Percentiles rank a stretch among this genome's conserved stretches.
Evolutionary conservation across 768 basidiomycete species (phyloP).

Genomic region (Xerocomellus chrysenteron): DNA sequence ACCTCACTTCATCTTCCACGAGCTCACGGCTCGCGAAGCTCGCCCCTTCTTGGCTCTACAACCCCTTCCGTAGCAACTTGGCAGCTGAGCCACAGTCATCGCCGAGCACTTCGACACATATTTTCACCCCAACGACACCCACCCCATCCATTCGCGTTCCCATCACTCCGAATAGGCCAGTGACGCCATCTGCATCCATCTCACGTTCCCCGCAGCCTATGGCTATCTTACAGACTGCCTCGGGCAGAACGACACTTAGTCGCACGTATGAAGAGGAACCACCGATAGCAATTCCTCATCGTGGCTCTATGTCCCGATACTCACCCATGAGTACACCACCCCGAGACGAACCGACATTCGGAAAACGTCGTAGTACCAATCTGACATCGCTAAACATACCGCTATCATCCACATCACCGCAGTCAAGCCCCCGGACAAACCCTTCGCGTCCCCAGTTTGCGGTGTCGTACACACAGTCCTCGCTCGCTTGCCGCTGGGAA

Average conservation of each 20-base stretch:
- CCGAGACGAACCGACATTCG: conserved; percentile 56
- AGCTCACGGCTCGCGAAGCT: conserved; percentile 53
- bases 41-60: conserved; percentile 77
- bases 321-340: conserved; percentile 72
- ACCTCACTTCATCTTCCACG: conserved; percentile 25
- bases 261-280: conserved; percentile 63
- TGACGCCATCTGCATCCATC: conserved; percentile 30
- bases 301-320: conserved; percentile 49
- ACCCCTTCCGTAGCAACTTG: conserved; percentile 61
- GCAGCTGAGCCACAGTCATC: conserved; percentile 54
- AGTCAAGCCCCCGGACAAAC: conserved; percentile 48
- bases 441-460: conserved; percentile 63
- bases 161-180: conserved; percentile 29
- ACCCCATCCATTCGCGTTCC: conserved; percentile 31
- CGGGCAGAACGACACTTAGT: conserved; percentile 45
- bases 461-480: conserved; percentile 61
- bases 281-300: conserved; percentile 38
- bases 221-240: conserved; percentile 38
- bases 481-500: conserved; percentile 87
- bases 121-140: conserved; percentile 22
- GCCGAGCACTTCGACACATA: conserved; percentile 47
- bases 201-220: conserved; percentile 43
- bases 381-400: conserved; percentile 38
- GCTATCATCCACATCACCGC: conserved; percentile 48
- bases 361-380: conserved; percentile 53